phyloP scores from a whole-genome alignment of 2,329 filamentous ascomycete species.

The Metarhizium humberi region DNA sequence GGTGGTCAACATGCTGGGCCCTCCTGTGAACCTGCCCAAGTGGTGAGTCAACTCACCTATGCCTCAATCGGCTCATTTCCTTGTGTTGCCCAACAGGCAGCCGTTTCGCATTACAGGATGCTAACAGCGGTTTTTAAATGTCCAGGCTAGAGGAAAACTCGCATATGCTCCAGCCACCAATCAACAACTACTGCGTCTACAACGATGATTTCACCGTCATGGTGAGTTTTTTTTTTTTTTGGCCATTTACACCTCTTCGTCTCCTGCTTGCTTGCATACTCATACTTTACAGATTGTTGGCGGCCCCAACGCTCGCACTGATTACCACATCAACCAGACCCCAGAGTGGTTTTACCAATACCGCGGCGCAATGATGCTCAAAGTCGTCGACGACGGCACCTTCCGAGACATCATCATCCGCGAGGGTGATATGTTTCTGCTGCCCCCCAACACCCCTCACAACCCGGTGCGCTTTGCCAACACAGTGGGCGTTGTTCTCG shows the following conservation, averaged over 20 bases:
- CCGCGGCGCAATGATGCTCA: slow-evolving; percentile 86
- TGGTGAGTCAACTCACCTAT: slow-evolving; percentile 33
- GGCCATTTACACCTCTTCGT: neutral
- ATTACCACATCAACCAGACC: slow-evolving; percentile 97
- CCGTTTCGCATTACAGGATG: neutral
- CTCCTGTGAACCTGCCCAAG: slow-evolving; percentile 47
- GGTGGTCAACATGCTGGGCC: slow-evolving; percentile 31
- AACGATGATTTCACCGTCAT: slow-evolving; percentile 76
- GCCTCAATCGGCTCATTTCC: neutral
- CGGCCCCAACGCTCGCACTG: slow-evolving; percentile 88
- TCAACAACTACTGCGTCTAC: slow-evolving; percentile 98
- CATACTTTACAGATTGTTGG: slow-evolving; percentile 61
- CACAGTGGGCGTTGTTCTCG: slow-evolving; percentile 89
- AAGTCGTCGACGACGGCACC: slow-evolving; percentile 62
- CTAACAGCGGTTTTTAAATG: neutral
- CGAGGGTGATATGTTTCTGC: slow-evolving; percentile 88
- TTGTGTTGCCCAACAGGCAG: neutral
- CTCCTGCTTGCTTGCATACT: neutral
- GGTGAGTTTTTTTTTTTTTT: slow-evolving; percentile 31
- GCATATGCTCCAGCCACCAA: slow-evolving; percentile 83
- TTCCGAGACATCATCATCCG: slow-evolving; percentile 84
- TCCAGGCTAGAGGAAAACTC: slow-evolving; percentile 81
- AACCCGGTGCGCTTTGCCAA: slow-evolving; percentile 89
- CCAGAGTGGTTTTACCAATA: slow-evolving; percentile 98
- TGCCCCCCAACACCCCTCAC: slow-evolving; percentile 91